Base-by-base conservation (phyloP, 352 stramenopile species). In the Globisporangium polare region DNA sequence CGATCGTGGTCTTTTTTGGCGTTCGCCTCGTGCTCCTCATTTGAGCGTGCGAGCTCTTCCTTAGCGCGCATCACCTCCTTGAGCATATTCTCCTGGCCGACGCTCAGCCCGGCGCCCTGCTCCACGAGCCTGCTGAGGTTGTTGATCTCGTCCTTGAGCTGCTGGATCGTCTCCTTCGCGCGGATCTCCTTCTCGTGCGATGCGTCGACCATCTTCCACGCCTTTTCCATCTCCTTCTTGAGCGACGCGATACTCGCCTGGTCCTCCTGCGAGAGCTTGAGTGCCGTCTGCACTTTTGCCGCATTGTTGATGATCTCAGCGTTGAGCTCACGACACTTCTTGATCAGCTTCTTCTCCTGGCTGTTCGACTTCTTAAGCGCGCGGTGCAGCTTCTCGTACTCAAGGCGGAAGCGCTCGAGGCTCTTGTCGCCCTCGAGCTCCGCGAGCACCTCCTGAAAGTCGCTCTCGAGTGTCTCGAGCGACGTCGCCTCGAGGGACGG, bases 221-320 rank as follows among this genome's bases (percentile, higher is more conserved):
- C 84, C 67, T 95, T 97, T 56, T 98, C 93, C 72, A 99, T 97
- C 76, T 99, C 94, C 60, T 98, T 98, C 69, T 97, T 96, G 49
- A 98, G 80, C 53, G 83, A 91, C 26, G 78, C 75, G 67, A 98
- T 98, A 58, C 90, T 97, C 37, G 81, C 84, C 53, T 98, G 86
- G 66, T 98, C 90, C 70, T 98, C 92, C 75, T 98, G 90, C 46
- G 90, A 92, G 47, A 98, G 79, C 71, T 98, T 97, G 33, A 98
- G 77, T 20, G 95, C 95, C 22, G 89, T 97, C 67, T 98, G 90
- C 46, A 98, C 92, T 65, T 98, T 98, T 35, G 93, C 90, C 24
- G 92, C 93, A 68, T 98, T 98, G 76, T 97, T 98, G 55, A 98
- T 92, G 59, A 98, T 98, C 74, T 98, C 94, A 17, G 85, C 87